These are phyloP conservation scores for Clarkia xantiana DNA, from an alignment of 345 rosid species.

Conservation along the genomic window DNA sequence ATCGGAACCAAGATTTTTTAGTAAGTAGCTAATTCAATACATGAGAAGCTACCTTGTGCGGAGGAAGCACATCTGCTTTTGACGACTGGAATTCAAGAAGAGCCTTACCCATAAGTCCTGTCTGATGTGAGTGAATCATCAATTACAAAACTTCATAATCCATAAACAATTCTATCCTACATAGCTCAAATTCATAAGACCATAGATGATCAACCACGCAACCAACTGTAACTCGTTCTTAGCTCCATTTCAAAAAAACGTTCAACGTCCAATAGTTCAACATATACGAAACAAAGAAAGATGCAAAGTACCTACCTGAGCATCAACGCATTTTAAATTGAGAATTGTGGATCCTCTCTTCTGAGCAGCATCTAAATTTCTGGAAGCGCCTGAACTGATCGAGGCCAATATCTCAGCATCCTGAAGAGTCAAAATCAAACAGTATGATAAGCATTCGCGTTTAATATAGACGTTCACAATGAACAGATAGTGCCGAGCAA, in stretches of 20 bases:
- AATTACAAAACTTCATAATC: background rate
- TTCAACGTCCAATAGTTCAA: background rate
- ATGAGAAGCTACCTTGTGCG: constrained; percentile 48
- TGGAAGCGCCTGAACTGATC: constrained; percentile 42
- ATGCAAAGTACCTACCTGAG: constrained; percentile 28
- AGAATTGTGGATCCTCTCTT: constrained; percentile 62
- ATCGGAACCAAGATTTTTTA: background rate
- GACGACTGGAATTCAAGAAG: constrained; percentile 84
- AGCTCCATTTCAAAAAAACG: background rate
- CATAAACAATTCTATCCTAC: background rate
- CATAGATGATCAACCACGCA: background rate
- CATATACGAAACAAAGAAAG: background rate
- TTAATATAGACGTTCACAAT: background rate
- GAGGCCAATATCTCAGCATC: constrained; percentile 82
- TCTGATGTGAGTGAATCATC: constrained; percentile 10
- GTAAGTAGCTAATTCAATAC: background rate
- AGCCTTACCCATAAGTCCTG: constrained; percentile 83
- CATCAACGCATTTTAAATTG: constrained; percentile 71
- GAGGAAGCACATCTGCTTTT: constrained; percentile 90
- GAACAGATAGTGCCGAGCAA: background rate
- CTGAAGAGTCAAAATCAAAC: constrained; percentile 13
- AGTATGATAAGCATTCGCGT: background rate
- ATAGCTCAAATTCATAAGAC: too few species aligned
- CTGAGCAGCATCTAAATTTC: constrained; percentile 53
- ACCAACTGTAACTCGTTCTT: background rate